A percentile compares a stretch with the other conserved stretches of the same genome.
These are phyloP conservation scores for Combretum micranthum DNA, from an alignment of 345 rosid species.

Conservation along the genomic window DNA sequence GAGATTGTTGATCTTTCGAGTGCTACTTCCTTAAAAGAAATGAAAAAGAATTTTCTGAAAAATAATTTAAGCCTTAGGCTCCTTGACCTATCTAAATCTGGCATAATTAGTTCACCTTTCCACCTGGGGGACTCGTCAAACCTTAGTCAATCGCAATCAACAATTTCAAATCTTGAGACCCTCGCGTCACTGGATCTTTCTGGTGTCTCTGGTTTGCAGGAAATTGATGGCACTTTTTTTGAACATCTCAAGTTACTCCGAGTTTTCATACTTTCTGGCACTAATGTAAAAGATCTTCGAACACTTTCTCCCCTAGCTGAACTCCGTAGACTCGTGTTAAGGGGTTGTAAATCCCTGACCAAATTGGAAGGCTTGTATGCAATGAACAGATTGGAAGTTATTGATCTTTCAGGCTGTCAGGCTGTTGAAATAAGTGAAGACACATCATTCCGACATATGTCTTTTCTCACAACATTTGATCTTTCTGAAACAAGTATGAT, in stretches of 20 bases:
- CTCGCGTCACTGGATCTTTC: neutral
- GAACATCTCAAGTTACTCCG: neutral
- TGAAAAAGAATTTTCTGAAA: neutral
- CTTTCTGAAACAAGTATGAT: neutral
- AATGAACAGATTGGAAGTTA: constrained; percentile 1
- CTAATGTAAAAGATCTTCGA: neutral
- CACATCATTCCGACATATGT: neutral
- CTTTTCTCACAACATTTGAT: neutral
- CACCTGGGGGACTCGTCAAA: neutral
- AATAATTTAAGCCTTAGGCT: neutral
- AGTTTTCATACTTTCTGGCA: neutral
- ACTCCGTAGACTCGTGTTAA: neutral
- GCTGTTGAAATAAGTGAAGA: neutral
- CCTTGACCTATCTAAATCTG: constrained; percentile 1
- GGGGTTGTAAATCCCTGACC: neutral
- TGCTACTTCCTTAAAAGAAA: neutral
- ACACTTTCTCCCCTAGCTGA: neutral
- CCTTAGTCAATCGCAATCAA: neutral
- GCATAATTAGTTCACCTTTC: neutral
- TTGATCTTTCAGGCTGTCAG: neutral
- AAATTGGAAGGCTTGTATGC: neutral
- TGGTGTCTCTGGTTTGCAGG: neutral
- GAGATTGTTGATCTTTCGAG: neutral
- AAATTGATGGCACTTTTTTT: neutral
- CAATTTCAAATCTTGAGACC: neutral